These are phyloP conservation scores for Panaeolus cyanescens DNA, from an alignment of 768 basidiomycete genomes.

Conservation along the genomic window DNA sequence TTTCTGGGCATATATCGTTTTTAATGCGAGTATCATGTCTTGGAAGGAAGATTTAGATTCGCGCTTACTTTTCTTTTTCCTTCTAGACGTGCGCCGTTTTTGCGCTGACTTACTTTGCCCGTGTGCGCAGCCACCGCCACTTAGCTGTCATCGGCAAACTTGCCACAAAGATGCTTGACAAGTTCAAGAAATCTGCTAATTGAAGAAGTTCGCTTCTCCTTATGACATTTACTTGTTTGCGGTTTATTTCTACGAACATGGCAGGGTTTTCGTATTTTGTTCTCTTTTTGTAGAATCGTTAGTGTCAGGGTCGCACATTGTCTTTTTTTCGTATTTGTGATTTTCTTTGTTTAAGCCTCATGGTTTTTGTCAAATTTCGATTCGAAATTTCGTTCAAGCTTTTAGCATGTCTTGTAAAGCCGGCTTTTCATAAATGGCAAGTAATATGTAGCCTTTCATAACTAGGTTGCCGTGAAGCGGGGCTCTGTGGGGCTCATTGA, in stretches of 20 bases:
- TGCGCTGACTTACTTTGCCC: not conserved
- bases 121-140: not conserved
- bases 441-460: not conserved
- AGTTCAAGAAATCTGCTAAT: not conserved
- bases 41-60: not conserved
- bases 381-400: no score
- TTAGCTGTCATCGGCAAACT: not conserved
- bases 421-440: not conserved
- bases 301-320: no score
- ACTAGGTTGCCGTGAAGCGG: not conserved
- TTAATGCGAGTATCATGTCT: slow-evolving; percentile 38
- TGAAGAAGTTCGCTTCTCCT: not conserved
- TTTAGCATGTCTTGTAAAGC: no score
- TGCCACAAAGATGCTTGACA: not conserved
- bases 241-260: no score
- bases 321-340: no score
- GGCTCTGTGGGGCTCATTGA: not conserved
- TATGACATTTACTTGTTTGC: no score
- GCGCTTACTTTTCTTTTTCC: not conserved
- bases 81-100: not conserved
- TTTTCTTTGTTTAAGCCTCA: no score
- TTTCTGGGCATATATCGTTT: slow-evolving; percentile 42
- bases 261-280: no score
- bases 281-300: no score
- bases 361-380: no score